phyloP scores from a whole-genome alignment of 2,329 filamentous ascomycete genomes.

The Escovopsis sp. region DNA sequence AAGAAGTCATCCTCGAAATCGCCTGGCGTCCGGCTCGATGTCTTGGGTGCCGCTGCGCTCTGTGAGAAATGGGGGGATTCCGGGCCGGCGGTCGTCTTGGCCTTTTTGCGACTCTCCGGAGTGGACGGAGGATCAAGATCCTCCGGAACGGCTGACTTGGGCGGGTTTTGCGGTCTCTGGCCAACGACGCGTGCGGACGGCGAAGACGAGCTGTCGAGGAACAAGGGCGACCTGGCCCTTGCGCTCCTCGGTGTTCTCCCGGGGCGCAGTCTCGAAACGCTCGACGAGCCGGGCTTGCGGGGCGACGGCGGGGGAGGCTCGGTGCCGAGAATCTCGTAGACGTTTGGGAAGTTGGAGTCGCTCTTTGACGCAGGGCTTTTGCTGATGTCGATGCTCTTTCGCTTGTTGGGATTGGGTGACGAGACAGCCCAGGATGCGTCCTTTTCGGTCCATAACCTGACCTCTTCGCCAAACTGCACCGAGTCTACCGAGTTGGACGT shows the following conservation, averaged over 20 bases:
- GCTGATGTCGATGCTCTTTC: slow-evolving; percentile 35
- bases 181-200: slow-evolving; percentile 4
- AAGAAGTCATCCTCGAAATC: slow-evolving; percentile 19
- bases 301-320: slow-evolving; percentile 23
- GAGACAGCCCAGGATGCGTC: slow-evolving; percentile 25
- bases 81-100: background rate
- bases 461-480: slow-evolving; percentile 21
- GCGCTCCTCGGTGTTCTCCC: slow-evolving; percentile 1
- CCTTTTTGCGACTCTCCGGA: slow-evolving; percentile 5
- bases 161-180: background rate
- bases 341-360: slow-evolving; percentile 37
- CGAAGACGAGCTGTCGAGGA: slow-evolving; percentile 1
- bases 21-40: background rate
- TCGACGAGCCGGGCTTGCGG: slow-evolving; percentile 9
- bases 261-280: slow-evolving; percentile 8
- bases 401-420: slow-evolving; percentile 29
- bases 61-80: background rate
- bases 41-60: background rate
- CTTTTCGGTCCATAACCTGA: slow-evolving; percentile 29
- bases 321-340: slow-evolving; percentile 33
- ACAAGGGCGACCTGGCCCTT: background rate
- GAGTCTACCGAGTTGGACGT: slow-evolving; percentile 20
- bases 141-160: slow-evolving; percentile 1
- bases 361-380: slow-evolving; percentile 14
- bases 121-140: background rate